These are phyloP conservation scores for Dioscorea alata DNA, from an alignment of 106 monocot species.

Conservation along the genomic window DNA sequence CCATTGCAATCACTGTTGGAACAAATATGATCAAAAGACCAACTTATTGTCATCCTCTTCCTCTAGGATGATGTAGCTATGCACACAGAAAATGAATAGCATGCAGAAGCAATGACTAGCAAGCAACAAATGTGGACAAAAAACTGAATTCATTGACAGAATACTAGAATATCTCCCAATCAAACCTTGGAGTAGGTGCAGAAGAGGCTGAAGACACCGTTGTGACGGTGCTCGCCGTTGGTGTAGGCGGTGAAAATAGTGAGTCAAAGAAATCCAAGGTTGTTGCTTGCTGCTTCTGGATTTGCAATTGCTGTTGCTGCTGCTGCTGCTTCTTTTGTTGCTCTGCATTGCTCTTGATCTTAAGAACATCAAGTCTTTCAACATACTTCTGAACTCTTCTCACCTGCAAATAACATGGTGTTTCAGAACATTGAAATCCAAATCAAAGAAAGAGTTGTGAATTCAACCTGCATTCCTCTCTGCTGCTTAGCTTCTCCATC, in stretches of 20 bases:
- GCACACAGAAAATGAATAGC: too few species aligned
- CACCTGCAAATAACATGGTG: conserved; percentile 29
- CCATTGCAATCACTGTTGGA: too few species aligned
- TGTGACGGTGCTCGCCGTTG: conserved; percentile 29
- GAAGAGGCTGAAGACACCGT: conserved; percentile 14
- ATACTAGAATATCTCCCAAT: conserved; percentile 74
- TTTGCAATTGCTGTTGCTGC: not conserved
- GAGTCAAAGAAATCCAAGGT: conserved; percentile 70
- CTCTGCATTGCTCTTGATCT: conserved; percentile 42
- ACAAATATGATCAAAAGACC: too few species aligned
- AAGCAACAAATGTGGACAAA: too few species aligned
- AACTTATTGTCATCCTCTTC: too few species aligned
- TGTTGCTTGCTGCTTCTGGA: not conserved
- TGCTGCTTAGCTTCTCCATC: conserved; percentile 69
- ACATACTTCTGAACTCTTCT: conserved; percentile 81
- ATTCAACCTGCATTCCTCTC: conserved; percentile 53
- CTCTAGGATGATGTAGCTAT: too few species aligned
- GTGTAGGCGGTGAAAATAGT: conserved; percentile 25
- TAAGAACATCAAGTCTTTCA: conserved; percentile 67
- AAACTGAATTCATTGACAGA: too few species aligned
- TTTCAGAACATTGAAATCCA: not conserved
- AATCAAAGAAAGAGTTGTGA: not conserved
- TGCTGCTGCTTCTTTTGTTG: not conserved
- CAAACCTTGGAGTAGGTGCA: conserved; percentile 34
- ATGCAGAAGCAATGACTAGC: too few species aligned